Conservation (phyloP, 495 filamentous ascomycete genomes). For the Aspergillus ostianus region DNA sequence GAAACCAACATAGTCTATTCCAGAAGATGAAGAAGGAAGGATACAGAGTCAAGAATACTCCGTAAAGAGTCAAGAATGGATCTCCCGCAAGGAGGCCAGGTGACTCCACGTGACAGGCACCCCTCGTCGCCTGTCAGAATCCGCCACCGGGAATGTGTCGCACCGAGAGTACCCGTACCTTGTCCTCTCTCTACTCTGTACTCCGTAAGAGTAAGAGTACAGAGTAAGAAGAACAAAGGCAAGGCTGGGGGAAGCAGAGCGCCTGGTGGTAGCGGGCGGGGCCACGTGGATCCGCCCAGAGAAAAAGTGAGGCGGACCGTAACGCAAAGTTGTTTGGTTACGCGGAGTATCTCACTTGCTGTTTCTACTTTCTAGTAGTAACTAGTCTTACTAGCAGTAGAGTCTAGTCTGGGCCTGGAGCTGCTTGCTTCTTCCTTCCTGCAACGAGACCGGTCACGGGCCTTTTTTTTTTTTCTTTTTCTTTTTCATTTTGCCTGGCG, state of each 20-base stretch:
- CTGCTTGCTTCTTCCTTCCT: not conserved
- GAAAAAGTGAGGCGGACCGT: constrained; percentile 39
- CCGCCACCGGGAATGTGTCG: not conserved
- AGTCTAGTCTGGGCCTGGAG: not conserved
- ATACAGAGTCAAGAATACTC: no score
- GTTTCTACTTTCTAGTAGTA: no score
- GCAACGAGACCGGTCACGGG: not conserved
- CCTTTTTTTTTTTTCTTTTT: not conserved
- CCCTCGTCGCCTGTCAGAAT: not conserved
- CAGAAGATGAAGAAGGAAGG: no score
- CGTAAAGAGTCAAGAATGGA: not conserved
- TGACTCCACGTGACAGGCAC: not conserved
- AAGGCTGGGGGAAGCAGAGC: not conserved
- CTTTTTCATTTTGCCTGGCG: constrained; percentile 15
- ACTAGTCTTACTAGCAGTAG: no score
- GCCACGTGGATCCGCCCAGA: constrained; percentile 41
- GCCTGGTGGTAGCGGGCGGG: constrained; percentile 22
- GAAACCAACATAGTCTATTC: no score
- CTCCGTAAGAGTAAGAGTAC: not conserved
- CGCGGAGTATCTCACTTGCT: not conserved
- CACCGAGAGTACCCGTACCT: no score
- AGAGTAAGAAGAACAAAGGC: not conserved
- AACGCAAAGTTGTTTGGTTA: constrained; percentile 2
- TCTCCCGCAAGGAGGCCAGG: not conserved
- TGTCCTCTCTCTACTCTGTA: no score